Percentiles rank a stretch among this genome's conserved stretches.
Conservation (phyloP, 1,284 basidiomycete species). For the Farysia itapuensis region DNA sequence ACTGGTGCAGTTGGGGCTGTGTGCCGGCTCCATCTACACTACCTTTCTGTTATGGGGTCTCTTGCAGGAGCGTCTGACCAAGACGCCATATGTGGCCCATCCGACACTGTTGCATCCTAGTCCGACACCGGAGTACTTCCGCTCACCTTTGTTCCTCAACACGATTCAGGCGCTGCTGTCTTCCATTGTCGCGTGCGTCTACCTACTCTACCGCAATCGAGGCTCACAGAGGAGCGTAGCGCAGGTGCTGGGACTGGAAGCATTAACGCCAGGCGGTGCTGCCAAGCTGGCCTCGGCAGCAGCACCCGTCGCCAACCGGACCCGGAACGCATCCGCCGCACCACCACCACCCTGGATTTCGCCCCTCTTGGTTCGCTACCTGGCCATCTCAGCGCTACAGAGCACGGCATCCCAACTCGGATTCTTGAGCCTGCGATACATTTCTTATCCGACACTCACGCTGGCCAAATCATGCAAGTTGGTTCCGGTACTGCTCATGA, state of each 20-base stretch:
- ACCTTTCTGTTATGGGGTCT: conserved; percentile 59
- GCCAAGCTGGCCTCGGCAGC: background rate
- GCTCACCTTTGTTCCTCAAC: conserved; percentile 82
- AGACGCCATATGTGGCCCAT: conserved; percentile 44
- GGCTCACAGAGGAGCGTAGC: conserved; percentile 9
- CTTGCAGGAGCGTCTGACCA: conserved; percentile 57
- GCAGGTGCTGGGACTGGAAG: conserved; percentile 43
- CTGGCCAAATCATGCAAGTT: conserved; percentile 98
- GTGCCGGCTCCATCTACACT: conserved; percentile 54
- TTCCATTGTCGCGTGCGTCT: conserved; percentile 74
- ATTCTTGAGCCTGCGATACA: conserved; percentile 88
- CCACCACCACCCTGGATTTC: conserved; percentile 62
- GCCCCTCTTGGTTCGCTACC: conserved; percentile 62
- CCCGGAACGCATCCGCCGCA: background rate
- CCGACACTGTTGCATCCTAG: conserved; percentile 37
- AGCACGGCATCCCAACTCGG: conserved; percentile 91
- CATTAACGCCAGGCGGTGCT: conserved; percentile 37
- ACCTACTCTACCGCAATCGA: conserved; percentile 71
- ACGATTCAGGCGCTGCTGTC: conserved; percentile 82
- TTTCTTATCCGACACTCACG: conserved; percentile 97
- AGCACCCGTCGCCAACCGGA: conserved; percentile 1
- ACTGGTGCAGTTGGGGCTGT: conserved; percentile 42
- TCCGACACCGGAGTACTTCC: conserved; percentile 65
- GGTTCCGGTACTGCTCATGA: conserved; percentile 93
- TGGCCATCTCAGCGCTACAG: conserved; percentile 71